Evolutionary conservation across 2,329 filamentous ascomycete species (phyloP).

Genomic region (Cercospora beticola): DNA sequence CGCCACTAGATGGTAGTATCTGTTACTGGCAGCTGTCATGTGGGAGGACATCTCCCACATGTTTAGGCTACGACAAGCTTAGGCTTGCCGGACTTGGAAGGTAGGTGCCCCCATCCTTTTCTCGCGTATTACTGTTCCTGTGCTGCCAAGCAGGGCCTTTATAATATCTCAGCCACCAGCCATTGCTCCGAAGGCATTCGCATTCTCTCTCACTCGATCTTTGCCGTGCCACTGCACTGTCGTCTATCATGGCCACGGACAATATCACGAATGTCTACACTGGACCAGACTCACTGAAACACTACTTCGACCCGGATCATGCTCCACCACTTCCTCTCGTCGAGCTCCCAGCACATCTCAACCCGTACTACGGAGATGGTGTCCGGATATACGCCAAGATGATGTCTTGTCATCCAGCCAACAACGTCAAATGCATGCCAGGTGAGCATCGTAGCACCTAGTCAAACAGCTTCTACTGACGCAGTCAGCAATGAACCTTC

Average conservation of each 20-base stretch:
- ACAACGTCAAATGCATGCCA: constrained; percentile 65
- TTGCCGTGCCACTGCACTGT: not conserved
- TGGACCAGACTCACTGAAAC: constrained; percentile 56
- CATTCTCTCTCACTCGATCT: not conserved
- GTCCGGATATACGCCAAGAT: constrained; percentile 66
- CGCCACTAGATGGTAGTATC: constrained; percentile 6
- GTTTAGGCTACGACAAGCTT: not conserved
- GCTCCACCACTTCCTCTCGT: constrained; percentile 61
- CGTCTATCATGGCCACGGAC: not conserved
- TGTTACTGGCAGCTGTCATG: constrained; percentile 8
- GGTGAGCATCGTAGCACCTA: constrained; percentile 39
- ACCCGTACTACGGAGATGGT: constrained; percentile 58
- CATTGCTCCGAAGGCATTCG: not conserved
- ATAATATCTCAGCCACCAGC: not conserved
- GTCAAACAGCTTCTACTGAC: not conserved
- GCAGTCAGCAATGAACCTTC: constrained; percentile 19
- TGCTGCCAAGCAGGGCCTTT: not conserved
- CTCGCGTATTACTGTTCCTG: not conserved
- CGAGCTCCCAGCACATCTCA: constrained; percentile 58
- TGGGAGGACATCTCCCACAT: not conserved
- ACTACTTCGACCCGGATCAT: constrained; percentile 61
- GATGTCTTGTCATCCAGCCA: constrained; percentile 63
- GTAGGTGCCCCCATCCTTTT: not conserved
- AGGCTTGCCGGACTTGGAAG: not conserved
- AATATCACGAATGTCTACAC: constrained; percentile 54